Conservation (phyloP, 352 stramenopile species). For the Globisporangium polare region DNA sequence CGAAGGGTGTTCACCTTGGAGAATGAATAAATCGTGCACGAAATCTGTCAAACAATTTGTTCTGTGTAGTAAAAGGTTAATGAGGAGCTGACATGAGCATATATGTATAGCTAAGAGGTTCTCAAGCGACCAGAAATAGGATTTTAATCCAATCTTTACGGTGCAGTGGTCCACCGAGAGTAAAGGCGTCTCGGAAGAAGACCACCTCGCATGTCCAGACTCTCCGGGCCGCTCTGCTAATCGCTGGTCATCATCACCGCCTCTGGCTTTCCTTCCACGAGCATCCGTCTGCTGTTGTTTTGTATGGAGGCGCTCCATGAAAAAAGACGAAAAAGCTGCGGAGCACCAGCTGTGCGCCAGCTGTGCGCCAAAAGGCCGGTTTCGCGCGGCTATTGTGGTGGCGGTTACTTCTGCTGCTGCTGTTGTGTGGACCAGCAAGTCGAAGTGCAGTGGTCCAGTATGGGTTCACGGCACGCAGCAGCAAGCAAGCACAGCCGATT, state of each 20-base stretch:
- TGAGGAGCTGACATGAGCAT: no score
- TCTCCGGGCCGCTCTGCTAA: no score
- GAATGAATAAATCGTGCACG: no score
- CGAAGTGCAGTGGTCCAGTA: background rate
- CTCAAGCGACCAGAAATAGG: background rate
- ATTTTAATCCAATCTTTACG: background rate
- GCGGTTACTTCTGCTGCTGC: background rate
- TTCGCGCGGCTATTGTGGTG: background rate
- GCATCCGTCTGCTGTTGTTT: background rate
- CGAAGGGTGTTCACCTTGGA: no score
- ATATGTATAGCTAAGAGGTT: no score
- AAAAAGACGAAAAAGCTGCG: background rate
- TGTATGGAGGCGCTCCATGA: background rate
- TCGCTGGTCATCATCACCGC: background rate
- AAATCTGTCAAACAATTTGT: no score
- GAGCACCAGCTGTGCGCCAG: background rate
- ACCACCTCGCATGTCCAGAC: background rate
- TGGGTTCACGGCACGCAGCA: background rate
- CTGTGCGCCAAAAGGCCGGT: background rate
- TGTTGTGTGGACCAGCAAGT: background rate
- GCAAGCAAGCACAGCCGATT: background rate
- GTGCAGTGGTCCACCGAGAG: background rate
- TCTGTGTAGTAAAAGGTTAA: no score
- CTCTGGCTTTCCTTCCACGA: background rate
- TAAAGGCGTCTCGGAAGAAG: conserved; percentile 1